These are phyloP conservation scores for Dryadomyces sulphureus DNA, from an alignment of 2,329 filamentous ascomycete genomes.

Conservation along the genomic window DNA sequence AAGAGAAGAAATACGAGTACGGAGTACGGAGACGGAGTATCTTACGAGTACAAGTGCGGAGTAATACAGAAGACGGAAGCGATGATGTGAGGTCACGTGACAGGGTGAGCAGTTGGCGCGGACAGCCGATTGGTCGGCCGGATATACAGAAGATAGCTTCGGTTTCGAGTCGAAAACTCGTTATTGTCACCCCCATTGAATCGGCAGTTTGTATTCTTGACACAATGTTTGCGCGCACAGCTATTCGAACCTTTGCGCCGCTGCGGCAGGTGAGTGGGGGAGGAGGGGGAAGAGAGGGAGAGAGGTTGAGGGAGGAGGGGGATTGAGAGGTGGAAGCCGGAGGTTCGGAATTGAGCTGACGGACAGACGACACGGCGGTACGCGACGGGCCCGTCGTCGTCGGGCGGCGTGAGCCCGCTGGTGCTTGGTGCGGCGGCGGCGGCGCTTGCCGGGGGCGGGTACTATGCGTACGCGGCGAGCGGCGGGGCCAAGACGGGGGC, in stretches of 20 bases:
- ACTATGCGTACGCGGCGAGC: slow-evolving; percentile 37
- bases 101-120: not conserved
- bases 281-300: not conserved
- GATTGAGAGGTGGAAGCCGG: too few relatives aligned
- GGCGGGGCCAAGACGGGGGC: slow-evolving; percentile 26
- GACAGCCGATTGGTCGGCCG: not conserved
- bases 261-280: slow-evolving; percentile 42
- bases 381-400: slow-evolving; percentile 41
- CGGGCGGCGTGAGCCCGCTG: slow-evolving; percentile 40
- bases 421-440: slow-evolving; percentile 46
- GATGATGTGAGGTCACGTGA: too few relatives aligned
- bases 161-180: too few relatives aligned
- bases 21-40: too few relatives aligned
- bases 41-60: too few relatives aligned
- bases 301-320: not conserved
- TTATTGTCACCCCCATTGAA: too few relatives aligned
- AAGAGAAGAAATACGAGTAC: too few relatives aligned
- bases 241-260: slow-evolving; percentile 48
- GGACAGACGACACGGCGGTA: too few relatives aligned
- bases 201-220: not conserved
- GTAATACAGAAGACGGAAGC: too few relatives aligned
- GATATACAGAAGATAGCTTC: not conserved
- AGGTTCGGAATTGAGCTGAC: too few relatives aligned
- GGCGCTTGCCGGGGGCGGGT: slow-evolving; percentile 39
- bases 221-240: slow-evolving; percentile 54